A percentile compares a stretch with the other conserved stretches of the same genome.
phyloP scores from a whole-genome alignment of 805 yeast species.

The Yamadazyma kitorensis region DNA sequence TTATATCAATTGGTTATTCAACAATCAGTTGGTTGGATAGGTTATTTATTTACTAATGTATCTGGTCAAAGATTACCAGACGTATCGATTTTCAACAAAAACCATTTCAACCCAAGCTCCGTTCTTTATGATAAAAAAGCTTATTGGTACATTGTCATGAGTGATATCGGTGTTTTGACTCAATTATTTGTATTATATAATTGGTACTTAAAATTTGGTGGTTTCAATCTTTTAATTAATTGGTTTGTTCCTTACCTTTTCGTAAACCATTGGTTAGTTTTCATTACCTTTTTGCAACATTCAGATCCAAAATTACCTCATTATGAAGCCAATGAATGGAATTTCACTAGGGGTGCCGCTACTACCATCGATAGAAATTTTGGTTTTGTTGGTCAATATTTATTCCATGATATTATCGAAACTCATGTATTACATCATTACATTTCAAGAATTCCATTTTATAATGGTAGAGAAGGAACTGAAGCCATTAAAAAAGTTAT shows the following conservation, averaged over 20 bases:
- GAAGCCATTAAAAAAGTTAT: constrained; percentile 77
- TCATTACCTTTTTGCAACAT: constrained; percentile 82
- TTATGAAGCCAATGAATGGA: constrained; percentile 75
- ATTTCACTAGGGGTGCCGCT: constrained; percentile 85
- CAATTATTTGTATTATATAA: constrained; percentile 53
- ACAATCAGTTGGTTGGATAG: constrained; percentile 77
- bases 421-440: constrained; percentile 88
- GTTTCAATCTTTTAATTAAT: constrained; percentile 58
- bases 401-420: constrained; percentile 87
- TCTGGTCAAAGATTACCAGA: constrained; percentile 68
- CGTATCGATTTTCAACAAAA: constrained; percentile 44
- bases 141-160: constrained; percentile 65
- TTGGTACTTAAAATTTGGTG: constrained; percentile 63
- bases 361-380: constrained; percentile 84
- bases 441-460: constrained; percentile 81
- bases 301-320: constrained; percentile 79
- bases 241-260: constrained; percentile 76
- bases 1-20: constrained; percentile 56
- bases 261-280: constrained; percentile 89
- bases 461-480: constrained; percentile 78
- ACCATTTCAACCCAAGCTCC: constrained; percentile 71
- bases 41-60: constrained; percentile 56
- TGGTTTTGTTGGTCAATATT: constrained; percentile 72
- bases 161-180: constrained; percentile 67
- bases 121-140: constrained; percentile 74